Evolutionary conservation across 257 asterid species (phyloP), one percentile per base, ranked within the genome.

Genomic region (Dorcoceras hygrometricum): DNA sequence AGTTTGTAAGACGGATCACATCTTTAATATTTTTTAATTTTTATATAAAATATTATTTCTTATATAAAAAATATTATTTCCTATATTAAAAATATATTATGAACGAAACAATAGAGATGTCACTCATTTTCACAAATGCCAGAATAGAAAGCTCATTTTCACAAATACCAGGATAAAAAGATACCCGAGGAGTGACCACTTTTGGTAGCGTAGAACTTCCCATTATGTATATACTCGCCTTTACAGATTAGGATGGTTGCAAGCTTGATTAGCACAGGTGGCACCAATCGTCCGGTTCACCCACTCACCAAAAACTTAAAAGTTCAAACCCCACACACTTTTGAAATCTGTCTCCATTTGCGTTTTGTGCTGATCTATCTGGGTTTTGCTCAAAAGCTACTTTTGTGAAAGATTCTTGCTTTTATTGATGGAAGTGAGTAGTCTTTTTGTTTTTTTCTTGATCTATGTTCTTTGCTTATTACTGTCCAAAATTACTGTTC

Each of bases 371-470:
- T 32, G 51, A 23, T 6, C 68, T 56, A 31, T 10, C n/a, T 69
- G 74, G 74, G 72, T 55, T 65, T 59, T 29, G 68, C 77, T 75
- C 18, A 31, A 68, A 8, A 71, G 12, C 66, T 20, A 31, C 22
- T 55, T 59, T 57, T 58, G 23, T 73, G 57, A 68, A 59, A 69
- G 75, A 68, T 32, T 68, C 48, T 34, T 48, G 20, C 16, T 46
- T 46, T 46, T 46, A 65, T 59, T 48, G 68, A 77, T 84, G 83
- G 79, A 78, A 23, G 86, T 81, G 70, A 76, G 81, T 73, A 53
- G 26, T 62, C 24, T 69, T 57, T 57, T 22, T 27, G 22, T 10
- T 0, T 57, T n/a, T 55, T 69, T 71, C 57, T 71, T 68, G 71
- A 53, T 78, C 71, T 58, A 10, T 58, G 4, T 60, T 6, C 34